phyloP scores from a whole-genome alignment of 2,329 filamentous ascomycete species.

The Penicillium sp. region DNA sequence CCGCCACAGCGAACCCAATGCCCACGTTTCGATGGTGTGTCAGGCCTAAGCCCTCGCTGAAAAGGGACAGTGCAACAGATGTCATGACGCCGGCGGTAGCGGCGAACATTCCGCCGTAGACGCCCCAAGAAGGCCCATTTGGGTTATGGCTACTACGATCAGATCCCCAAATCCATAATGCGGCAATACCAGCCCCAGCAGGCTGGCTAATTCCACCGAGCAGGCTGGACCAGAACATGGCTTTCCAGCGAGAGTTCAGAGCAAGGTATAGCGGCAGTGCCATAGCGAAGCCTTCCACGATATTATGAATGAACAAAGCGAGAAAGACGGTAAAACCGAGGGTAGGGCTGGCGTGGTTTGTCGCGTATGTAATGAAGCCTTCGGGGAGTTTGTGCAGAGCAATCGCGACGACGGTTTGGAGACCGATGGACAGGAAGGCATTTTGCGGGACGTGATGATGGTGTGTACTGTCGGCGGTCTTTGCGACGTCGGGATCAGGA shows the following conservation, averaged over 20 bases:
- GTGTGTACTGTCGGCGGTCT: slow-evolving; percentile 56
- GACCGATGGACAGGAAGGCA: slow-evolving; percentile 89
- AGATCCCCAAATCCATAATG: slow-evolving; percentile 80
- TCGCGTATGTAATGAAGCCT: slow-evolving; percentile 88
- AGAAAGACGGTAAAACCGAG: slow-evolving; percentile 93
- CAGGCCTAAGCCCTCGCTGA: slow-evolving; percentile 81
- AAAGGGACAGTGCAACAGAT: slow-evolving; percentile 85
- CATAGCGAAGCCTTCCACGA: slow-evolving; percentile 95
- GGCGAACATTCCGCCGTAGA: slow-evolving; percentile 73
- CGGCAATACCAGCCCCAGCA: slow-evolving; percentile 80
- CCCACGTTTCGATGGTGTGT: slow-evolving; percentile 55
- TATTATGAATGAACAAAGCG: slow-evolving; percentile 96
- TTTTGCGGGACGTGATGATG: slow-evolving; percentile 96
- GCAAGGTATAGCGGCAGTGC: slow-evolving; percentile 92
- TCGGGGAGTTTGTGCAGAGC: slow-evolving; percentile 94
- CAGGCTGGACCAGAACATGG: slow-evolving; percentile 81
- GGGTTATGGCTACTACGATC: slow-evolving; percentile 44
- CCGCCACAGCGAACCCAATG: slow-evolving; percentile 45
- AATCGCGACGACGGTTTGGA: slow-evolving; percentile 94
- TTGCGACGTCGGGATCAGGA: slow-evolving; percentile 8
- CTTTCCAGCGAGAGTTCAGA: slow-evolving; percentile 75
- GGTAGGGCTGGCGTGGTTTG: slow-evolving; percentile 89
- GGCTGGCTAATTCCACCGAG: slow-evolving; percentile 89
- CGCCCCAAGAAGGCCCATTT: slow-evolving; percentile 55
- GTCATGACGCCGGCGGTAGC: slow-evolving; percentile 93